These are phyloP conservation scores for Diospyros kaki DNA, from an alignment of 148 eudicot species.

Conservation along the genomic window DNA sequence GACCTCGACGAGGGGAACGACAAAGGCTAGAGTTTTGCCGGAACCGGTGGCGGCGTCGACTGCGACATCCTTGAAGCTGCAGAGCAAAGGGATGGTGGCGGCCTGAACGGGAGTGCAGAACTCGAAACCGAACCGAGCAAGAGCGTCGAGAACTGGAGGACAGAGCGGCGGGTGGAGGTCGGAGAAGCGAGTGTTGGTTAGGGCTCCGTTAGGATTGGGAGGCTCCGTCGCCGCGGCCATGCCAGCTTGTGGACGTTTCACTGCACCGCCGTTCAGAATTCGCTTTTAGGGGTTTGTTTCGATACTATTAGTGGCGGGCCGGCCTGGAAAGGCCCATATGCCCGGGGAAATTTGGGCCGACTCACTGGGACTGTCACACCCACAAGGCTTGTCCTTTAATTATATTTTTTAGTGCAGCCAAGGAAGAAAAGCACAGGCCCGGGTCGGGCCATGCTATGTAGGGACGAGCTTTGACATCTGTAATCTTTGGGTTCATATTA, in stretches of 20 bases:
- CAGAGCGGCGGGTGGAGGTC: constrained; percentile 70
- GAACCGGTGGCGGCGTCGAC: constrained; percentile 99
- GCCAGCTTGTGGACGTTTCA: background rate
- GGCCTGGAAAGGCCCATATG: too few species aligned
- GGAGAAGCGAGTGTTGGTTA: constrained; percentile 74
- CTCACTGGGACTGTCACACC: too few species aligned
- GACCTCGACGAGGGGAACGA: constrained; percentile 74
- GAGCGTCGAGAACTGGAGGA: constrained; percentile 54
- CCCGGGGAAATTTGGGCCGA: too few species aligned
- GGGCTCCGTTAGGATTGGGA: constrained; percentile 52
- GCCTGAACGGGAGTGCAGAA: constrained; percentile 94
- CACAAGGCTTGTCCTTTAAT: too few species aligned
- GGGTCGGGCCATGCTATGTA: too few species aligned
- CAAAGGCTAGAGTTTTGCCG: constrained; percentile 88
- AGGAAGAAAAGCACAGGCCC: too few species aligned
- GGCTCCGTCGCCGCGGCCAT: constrained; percentile 17
- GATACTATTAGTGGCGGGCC: too few species aligned
- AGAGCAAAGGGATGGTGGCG: constrained; percentile 76
- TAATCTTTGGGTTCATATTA: too few species aligned
- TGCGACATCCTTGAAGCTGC: constrained; percentile 70
- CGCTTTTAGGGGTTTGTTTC: too few species aligned
- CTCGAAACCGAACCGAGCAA: constrained; percentile 51
- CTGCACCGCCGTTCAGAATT: constrained; percentile 9
- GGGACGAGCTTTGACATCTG: too few species aligned
- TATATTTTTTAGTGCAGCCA: too few species aligned